Evolutionary conservation across 2,329 filamentous ascomycete genomes (phyloP).

Genomic region (Rutstroemia sp.): DNA sequence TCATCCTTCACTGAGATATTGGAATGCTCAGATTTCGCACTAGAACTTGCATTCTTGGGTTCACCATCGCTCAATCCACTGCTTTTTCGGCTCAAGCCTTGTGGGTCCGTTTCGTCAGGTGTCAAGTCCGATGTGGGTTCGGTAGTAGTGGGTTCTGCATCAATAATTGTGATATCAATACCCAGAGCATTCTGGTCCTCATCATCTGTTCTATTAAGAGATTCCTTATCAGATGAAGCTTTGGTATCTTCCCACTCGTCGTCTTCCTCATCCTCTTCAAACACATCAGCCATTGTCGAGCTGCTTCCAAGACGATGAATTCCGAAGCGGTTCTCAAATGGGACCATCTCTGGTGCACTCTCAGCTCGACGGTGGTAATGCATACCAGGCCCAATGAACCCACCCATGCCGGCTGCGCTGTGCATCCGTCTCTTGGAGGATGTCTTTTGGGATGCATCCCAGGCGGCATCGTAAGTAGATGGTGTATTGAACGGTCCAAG

Average conservation of each 20-base stretch:
- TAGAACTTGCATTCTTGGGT: constrained; percentile 29
- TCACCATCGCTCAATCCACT: constrained; percentile 41
- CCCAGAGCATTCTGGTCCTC: constrained; percentile 31
- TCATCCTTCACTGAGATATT: constrained; percentile 45
- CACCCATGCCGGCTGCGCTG: constrained; percentile 65
- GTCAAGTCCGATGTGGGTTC: constrained; percentile 36
- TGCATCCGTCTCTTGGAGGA: constrained; percentile 62
- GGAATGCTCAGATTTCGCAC: constrained; percentile 40
- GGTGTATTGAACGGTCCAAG: constrained; percentile 88
- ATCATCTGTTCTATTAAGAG: constrained; percentile 30
- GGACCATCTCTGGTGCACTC: constrained; percentile 58
- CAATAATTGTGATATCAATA: constrained; percentile 39
- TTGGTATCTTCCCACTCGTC: constrained; percentile 36
- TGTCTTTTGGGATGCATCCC: constrained; percentile 59
- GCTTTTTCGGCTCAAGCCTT: constrained; percentile 35
- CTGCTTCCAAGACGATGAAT: constrained; percentile 54
- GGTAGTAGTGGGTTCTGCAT: constrained; percentile 33
- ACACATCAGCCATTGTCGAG: constrained; percentile 77
- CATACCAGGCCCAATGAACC: constrained; percentile 61
- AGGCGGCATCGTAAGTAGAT: constrained; percentile 52
- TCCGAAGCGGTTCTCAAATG: constrained; percentile 61
- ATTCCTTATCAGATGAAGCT: constrained; percentile 28
- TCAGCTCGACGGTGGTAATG: constrained; percentile 73
- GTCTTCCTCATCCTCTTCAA: constrained; percentile 72
- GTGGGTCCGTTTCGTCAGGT: constrained; percentile 29